Conservation (phyloP, 2,329 filamentous ascomycete species). For the Tolypocladium nubicola region DNA sequence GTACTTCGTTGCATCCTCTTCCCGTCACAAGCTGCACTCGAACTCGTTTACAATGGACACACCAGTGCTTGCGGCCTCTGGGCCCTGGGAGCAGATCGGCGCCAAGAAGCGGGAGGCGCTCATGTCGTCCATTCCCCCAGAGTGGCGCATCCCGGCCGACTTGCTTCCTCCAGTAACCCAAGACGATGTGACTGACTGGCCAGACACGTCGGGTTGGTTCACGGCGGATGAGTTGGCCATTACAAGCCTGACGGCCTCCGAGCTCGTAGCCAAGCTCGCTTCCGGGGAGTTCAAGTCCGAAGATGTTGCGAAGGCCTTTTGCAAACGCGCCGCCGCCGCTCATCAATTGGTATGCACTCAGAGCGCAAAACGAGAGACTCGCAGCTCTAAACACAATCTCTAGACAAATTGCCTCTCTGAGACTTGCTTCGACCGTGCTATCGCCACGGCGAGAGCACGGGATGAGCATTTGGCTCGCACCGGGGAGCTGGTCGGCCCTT, state of each 20-base stretch:
- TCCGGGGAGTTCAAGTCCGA: constrained; percentile 25
- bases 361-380: too few relatives aligned
- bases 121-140: constrained; percentile 38
- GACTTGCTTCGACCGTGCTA: constrained; percentile 42
- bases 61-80: neutral
- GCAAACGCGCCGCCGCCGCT: constrained; percentile 41
- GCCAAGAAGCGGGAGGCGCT: constrained; percentile 33
- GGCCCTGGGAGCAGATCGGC: constrained; percentile 28
- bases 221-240: constrained; percentile 34
- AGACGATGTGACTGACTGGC: constrained; percentile 46
- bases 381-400: constrained; percentile 16
- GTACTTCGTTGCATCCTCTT: neutral
- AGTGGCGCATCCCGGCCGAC: constrained; percentile 44
- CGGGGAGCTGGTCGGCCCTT: constrained; percentile 42
- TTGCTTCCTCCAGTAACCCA: constrained; percentile 42
- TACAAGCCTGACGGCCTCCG: constrained; percentile 31
- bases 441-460: constrained; percentile 33
- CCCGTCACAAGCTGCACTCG: too few relatives aligned
- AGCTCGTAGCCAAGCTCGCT: constrained; percentile 27
- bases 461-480: constrained; percentile 40
- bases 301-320: constrained; percentile 37
- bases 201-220: constrained; percentile 48
- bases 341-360: constrained; percentile 42
- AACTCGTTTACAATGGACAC: neutral
- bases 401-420: constrained; percentile 42